A percentile compares a stretch with the other conserved stretches of the same genome.
Evolutionary conservation across 805 yeast genomes (phyloP).

Genomic region (Martiniozyma abietophila): DNA sequence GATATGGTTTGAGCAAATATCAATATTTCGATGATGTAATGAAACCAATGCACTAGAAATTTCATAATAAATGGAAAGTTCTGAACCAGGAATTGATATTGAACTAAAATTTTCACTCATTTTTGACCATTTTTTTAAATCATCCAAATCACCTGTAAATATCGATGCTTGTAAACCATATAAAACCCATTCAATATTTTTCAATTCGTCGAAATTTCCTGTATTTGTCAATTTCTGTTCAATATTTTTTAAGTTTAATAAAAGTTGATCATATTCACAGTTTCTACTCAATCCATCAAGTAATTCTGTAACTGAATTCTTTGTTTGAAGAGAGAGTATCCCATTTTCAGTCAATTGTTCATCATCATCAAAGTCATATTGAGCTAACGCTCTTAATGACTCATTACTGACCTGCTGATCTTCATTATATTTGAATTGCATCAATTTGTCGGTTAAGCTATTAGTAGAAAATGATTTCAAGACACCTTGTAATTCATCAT

Average conservation of each 20-base stretch:
- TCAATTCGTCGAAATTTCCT: constrained; percentile 11
- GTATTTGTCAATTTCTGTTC: constrained; percentile 11
- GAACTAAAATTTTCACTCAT: constrained; percentile 33
- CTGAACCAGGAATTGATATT: constrained; percentile 36
- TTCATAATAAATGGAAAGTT: constrained; percentile 48
- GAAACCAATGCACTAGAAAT: constrained; percentile 54
- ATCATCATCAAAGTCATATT: constrained; percentile 21
- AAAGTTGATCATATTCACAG: constrained; percentile 61
- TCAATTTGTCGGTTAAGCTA: constrained; percentile 63
- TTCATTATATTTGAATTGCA: constrained; percentile 74
- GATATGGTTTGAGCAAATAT: constrained; percentile 31
- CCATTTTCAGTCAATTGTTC: constrained; percentile 14
- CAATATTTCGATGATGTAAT: constrained; percentile 28
- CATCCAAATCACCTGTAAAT: constrained; percentile 44
- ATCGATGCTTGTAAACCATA: constrained; percentile 73
- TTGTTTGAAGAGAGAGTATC: background rate
- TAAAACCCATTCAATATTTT: constrained; percentile 43
- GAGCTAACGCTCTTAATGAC: constrained; percentile 63
- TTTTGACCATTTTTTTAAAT: constrained; percentile 50
- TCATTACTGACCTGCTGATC: constrained; percentile 85
- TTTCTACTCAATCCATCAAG: constrained; percentile 67
- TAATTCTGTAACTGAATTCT: constrained; percentile 42
- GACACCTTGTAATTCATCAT: constrained; percentile 84
- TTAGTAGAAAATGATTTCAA: constrained; percentile 62
- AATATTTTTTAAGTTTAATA: constrained; percentile 37